Evolutionary conservation across 176 grass and related monocot genomes (phyloP), one percentile per base, ranked within the genome.

Genomic region (Puccinellia tenuiflora): DNA sequence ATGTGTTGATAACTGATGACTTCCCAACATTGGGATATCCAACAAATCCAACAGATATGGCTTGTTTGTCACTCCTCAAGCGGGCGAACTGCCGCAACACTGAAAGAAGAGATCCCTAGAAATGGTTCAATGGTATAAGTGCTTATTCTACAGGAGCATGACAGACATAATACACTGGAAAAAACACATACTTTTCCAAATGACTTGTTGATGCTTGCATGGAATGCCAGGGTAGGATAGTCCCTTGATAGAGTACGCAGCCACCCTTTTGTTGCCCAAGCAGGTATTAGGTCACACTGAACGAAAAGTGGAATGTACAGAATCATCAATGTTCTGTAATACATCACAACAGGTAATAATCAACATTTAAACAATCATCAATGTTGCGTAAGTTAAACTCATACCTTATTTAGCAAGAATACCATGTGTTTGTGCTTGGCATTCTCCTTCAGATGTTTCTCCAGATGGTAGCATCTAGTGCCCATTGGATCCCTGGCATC

Each of bases 21-120:
- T 98, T 98, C 53, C 96, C 96, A 85, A 98, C 92, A 86, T 98
- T 98, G 77, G 96, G 96, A 84, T 98, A 98, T 80, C 96, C 96
- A 88, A 98, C 88, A 83, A 98, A 98, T 55, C 96, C 92, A 24
- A 98, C 96, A 78, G 96, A 98, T 84, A 98, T 98, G 59, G 96
- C 90, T 86, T 98, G 96, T 50, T 98, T 98, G 76, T 98, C 96
- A 55, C 78, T 98, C 88, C 94, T 95, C 87, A 98, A 86, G 31
- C 92, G 92, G 3, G 96, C 90, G 85, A 93, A 95, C 82, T 98
- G 96, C 28, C 92, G 83, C 68, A 98, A 77, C 25, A 98, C 96
- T 77, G 96, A 98, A 56, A 98, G 87, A 88, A 98, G 88, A 88
- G 96, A 98, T 42, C 96, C 96, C 96, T 98, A 72, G 15, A 72